Percentiles rank a stretch among this genome's conserved stretches.
Evolutionary conservation across 306 rosid species (phyloP).

Genomic region (Boehmeria nivea): DNA sequence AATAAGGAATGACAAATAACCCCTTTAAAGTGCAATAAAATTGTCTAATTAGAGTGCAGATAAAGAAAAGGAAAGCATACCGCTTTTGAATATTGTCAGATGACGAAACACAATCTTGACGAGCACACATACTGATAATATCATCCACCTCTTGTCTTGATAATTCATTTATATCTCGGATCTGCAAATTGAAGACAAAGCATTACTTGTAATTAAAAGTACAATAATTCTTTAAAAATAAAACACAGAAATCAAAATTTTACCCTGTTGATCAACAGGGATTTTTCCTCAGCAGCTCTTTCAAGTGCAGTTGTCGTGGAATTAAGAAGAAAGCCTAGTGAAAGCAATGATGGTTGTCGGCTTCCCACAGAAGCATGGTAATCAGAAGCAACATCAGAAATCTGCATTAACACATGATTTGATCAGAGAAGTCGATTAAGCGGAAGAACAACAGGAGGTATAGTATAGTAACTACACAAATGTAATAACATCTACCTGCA

Average conservation of each 20-base stretch:
- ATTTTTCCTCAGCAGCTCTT: slow-evolving; percentile 85
- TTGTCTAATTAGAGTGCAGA: no score
- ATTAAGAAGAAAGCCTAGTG: slow-evolving; percentile 61
- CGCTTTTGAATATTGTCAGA: slow-evolving; percentile 86
- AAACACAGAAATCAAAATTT: background rate
- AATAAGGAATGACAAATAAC: no score
- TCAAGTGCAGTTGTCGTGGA: slow-evolving; percentile 66
- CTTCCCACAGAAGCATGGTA: slow-evolving; percentile 45
- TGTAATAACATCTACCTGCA: slow-evolving; percentile 67
- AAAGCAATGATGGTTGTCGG: slow-evolving; percentile 69
- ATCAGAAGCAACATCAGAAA: slow-evolving; percentile 43
- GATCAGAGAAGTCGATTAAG: slow-evolving; percentile 4
- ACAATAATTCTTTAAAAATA: background rate
- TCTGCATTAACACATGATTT: slow-evolving; percentile 35
- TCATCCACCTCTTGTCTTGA: slow-evolving; percentile 95
- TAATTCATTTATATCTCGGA: slow-evolving; percentile 81
- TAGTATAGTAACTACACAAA: background rate
- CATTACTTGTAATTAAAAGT: background rate
- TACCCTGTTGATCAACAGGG: slow-evolving; percentile 71
- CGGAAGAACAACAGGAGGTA: background rate
- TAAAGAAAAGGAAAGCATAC: slow-evolving; percentile 14
- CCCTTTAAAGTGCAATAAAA: no score
- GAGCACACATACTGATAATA: slow-evolving; percentile 61
- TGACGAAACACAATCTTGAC: slow-evolving; percentile 48
- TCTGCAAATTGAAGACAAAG: slow-evolving; percentile 34